phyloP scores from a whole-genome alignment of 2,329 filamentous ascomycete genomes.

The Geosmithia flava region DNA sequence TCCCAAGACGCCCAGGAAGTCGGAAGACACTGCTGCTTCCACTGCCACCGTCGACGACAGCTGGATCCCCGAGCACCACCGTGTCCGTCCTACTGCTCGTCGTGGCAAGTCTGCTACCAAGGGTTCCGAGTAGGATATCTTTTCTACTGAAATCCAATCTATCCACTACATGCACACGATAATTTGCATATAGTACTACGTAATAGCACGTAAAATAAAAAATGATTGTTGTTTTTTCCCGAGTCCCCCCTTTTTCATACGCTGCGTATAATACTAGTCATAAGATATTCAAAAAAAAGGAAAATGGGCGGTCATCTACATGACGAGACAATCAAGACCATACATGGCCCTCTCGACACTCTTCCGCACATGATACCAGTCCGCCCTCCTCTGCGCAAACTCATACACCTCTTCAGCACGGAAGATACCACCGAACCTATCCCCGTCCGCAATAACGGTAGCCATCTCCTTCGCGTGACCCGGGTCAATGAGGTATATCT shows the following conservation, averaged over 20 bases:
- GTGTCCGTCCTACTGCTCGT: slow-evolving; percentile 69
- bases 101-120: slow-evolving; percentile 48
- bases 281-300: neutral
- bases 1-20: slow-evolving; percentile 53
- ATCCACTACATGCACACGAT: neutral
- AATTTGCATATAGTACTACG: too few species aligned
- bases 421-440: slow-evolving; percentile 85
- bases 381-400: slow-evolving; percentile 84
- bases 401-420: slow-evolving; percentile 95
- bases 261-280: neutral
- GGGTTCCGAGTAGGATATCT: slow-evolving; percentile 4
- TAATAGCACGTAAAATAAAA: too few species aligned
- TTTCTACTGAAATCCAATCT: neutral
- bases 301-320: slow-evolving; percentile 36
- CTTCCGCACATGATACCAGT: slow-evolving; percentile 85
- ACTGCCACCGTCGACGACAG: slow-evolving; percentile 68
- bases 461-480: slow-evolving; percentile 86
- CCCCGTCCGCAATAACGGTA: slow-evolving; percentile 81
- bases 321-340: slow-evolving; percentile 75
- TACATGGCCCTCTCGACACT: slow-evolving; percentile 96
- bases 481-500: slow-evolving; percentile 88
- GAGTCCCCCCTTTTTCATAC: neutral
- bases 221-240: too few species aligned
- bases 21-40: slow-evolving; percentile 47
- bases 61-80: slow-evolving; percentile 86